Conservation (phyloP, 805 yeast genomes). For the Candida quercuum region DNA sequence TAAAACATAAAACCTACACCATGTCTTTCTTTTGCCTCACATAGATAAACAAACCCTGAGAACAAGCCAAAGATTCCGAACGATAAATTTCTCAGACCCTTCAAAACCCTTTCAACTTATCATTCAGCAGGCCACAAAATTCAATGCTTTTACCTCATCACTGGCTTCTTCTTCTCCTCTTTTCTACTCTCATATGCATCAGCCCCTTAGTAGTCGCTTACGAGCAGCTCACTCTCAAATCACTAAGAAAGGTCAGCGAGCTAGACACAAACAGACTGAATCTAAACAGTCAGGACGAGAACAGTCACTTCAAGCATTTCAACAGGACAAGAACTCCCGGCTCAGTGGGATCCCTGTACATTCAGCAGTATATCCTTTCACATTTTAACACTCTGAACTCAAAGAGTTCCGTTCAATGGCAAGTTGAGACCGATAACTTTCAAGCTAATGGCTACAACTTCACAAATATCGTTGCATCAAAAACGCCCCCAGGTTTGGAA, state of each 20-base stretch:
- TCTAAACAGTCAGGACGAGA: slow-evolving; percentile 8
- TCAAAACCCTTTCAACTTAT: too few species aligned
- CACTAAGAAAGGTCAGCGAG: slow-evolving; percentile 4
- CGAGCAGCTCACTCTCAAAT: slow-evolving; percentile 5
- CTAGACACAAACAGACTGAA: slow-evolving; percentile 12
- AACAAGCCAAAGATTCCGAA: too few species aligned
- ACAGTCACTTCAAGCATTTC: slow-evolving; percentile 25
- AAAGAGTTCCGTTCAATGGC: slow-evolving; percentile 23
- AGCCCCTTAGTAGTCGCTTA: too few species aligned
- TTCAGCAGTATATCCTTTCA: slow-evolving; percentile 30
- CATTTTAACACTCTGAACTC: slow-evolving; percentile 26
- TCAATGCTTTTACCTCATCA: too few species aligned
- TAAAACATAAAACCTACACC: too few species aligned
- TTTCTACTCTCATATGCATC: too few species aligned
- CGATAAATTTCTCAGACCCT: too few species aligned
- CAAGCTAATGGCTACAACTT: slow-evolving; percentile 29
- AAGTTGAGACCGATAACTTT: slow-evolving; percentile 31
- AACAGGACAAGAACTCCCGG: slow-evolving; percentile 39
- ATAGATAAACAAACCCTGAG: too few species aligned
- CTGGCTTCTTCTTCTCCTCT: too few species aligned
- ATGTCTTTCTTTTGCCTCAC: too few species aligned
- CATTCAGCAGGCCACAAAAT: too few species aligned
- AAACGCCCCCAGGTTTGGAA: slow-evolving; percentile 12
- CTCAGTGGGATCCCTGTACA: slow-evolving; percentile 30
- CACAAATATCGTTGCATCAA: slow-evolving; percentile 32